phyloP scores from a whole-genome alignment of 768 basidiomycete species.

The Chalciporus piperatus region DNA sequence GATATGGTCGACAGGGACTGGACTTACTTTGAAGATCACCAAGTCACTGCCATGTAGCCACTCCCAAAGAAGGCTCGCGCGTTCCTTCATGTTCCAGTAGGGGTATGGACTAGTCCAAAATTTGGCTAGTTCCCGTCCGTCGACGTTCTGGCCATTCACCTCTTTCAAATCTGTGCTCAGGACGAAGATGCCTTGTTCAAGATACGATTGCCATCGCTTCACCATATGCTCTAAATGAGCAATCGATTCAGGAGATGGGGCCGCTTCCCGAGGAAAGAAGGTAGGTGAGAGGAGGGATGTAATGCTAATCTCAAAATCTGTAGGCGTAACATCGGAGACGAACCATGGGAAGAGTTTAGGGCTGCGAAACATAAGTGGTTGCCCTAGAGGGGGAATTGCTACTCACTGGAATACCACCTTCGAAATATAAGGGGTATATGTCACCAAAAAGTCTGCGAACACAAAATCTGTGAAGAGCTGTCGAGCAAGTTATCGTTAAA shows the following conservation, averaged over 20 bases:
- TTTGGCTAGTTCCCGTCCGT: conserved; percentile 28
- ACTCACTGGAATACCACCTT: conserved; percentile 89
- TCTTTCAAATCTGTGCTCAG: conserved; percentile 47
- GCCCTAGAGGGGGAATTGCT: background rate
- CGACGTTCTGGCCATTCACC: conserved; percentile 20
- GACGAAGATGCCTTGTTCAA: conserved; percentile 67
- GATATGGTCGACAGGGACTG: background rate
- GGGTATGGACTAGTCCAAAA: conserved; percentile 79
- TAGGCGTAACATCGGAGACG: conserved; percentile 89
- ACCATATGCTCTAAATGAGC: conserved; percentile 58
- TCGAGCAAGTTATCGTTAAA: background rate
- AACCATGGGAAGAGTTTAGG: conserved; percentile 98
- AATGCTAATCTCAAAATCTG: conserved; percentile 70
- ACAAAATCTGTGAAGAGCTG: conserved; percentile 93
- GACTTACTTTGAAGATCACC: conserved; percentile 78
- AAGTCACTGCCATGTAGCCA: conserved; percentile 55
- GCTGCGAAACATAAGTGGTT: conserved; percentile 39
- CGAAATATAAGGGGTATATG: conserved; percentile 79
- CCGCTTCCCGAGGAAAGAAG: conserved; percentile 50
- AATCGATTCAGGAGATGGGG: conserved; percentile 26
- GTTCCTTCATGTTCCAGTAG: conserved; percentile 69
- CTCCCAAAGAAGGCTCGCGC: conserved; percentile 50
- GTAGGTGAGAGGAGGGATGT: conserved; percentile 49
- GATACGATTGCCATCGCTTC: conserved; percentile 66
- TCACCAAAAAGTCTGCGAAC: conserved; percentile 90